These are phyloP conservation scores for Dujonia santamariae DNA, from an alignment of 1,139 yeast genomes.

Conservation along the genomic window DNA sequence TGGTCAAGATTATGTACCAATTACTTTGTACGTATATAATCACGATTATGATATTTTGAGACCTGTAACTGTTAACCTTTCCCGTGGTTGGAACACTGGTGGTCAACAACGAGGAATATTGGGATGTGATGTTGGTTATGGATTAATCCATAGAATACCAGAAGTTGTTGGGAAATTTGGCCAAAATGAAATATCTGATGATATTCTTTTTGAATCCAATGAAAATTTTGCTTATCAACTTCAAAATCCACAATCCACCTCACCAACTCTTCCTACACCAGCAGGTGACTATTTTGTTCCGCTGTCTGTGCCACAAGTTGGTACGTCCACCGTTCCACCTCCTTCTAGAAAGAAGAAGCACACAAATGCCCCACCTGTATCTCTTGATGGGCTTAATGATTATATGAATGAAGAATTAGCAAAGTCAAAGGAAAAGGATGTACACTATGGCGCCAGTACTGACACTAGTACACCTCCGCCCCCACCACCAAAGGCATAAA, in stretches of 20 bases:
- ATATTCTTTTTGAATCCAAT: slow-evolving; percentile 34
- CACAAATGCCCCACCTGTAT: slow-evolving; percentile 15
- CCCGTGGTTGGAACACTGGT: slow-evolving; percentile 37
- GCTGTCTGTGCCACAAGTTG: slow-evolving; percentile 7
- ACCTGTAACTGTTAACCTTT: slow-evolving; percentile 71
- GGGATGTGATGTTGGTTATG: slow-evolving; percentile 96
- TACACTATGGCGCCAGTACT: slow-evolving; percentile 11
- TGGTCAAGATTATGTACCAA: slow-evolving; percentile 36
- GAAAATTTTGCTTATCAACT: slow-evolving; percentile 15
- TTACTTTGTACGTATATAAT: slow-evolving; percentile 76
- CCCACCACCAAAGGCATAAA: slow-evolving; percentile 18
- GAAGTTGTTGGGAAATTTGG: slow-evolving; percentile 56
- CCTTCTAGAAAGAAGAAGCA: slow-evolving; percentile 31
- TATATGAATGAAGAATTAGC: slow-evolving; percentile 47
- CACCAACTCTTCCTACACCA: slow-evolving; percentile 13
- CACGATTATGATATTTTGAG: slow-evolving; percentile 81
- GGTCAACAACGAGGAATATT: slow-evolving; percentile 69
- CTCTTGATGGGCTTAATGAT: slow-evolving; percentile 30
- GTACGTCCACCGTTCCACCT: slow-evolving; percentile 16
- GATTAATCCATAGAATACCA: slow-evolving; percentile 81
- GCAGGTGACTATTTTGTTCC: slow-evolving; percentile 10
- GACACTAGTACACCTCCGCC: slow-evolving; percentile 31
- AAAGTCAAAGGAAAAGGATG: slow-evolving; percentile 38
- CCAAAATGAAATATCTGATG: slow-evolving; percentile 29
- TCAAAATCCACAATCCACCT: slow-evolving; percentile 9